These are phyloP conservation scores for Dianthus caryophyllus DNA, from an alignment of 148 eudicot species.

Conservation along the genomic window DNA sequence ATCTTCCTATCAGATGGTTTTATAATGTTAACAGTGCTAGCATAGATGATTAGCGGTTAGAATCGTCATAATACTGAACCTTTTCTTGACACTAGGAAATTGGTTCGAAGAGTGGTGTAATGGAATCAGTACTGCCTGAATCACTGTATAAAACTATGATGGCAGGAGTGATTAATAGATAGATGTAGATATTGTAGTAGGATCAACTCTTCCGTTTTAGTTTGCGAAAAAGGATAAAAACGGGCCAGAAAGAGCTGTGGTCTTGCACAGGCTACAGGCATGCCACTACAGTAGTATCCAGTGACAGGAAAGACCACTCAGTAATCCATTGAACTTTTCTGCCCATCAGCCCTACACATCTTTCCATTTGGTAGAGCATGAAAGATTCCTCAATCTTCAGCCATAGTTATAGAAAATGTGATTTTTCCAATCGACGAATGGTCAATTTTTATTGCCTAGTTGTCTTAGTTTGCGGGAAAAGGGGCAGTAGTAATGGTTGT, in stretches of 20 bases:
- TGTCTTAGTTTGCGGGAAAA: slow-evolving; percentile 1
- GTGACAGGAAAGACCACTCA: slow-evolving; percentile 11
- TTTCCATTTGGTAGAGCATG: slow-evolving; percentile 13
- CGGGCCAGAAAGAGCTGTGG: slow-evolving; percentile 12
- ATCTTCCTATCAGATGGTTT: background rate
- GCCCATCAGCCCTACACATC: slow-evolving; percentile 18
- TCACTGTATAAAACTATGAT: background rate
- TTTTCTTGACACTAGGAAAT: background rate
- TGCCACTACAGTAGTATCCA: slow-evolving; percentile 21
- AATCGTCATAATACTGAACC: slow-evolving; percentile 8
- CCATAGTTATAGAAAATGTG: slow-evolving; percentile 8
- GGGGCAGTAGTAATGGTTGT: background rate
- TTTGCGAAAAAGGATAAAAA: slow-evolving; percentile 9
- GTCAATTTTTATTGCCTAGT: slow-evolving; percentile 6
- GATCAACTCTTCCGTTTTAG: background rate
- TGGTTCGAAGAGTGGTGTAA: slow-evolving; percentile 4
- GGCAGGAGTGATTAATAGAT: slow-evolving; percentile 12
- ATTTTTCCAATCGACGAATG: background rate
- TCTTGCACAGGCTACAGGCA: slow-evolving; percentile 11
- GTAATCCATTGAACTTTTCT: slow-evolving; percentile 14
- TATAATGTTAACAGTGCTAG: background rate
- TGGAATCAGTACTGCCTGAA: slow-evolving; percentile 19
- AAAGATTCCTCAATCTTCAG: slow-evolving; percentile 19
- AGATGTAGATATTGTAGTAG: slow-evolving; percentile 2
- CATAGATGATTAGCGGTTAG: background rate